Evolutionary conservation across 169 alveolate species (phyloP), one percentile per base, ranked within the genome.

Genomic region (Plasmodium cynomolgi): DNA sequence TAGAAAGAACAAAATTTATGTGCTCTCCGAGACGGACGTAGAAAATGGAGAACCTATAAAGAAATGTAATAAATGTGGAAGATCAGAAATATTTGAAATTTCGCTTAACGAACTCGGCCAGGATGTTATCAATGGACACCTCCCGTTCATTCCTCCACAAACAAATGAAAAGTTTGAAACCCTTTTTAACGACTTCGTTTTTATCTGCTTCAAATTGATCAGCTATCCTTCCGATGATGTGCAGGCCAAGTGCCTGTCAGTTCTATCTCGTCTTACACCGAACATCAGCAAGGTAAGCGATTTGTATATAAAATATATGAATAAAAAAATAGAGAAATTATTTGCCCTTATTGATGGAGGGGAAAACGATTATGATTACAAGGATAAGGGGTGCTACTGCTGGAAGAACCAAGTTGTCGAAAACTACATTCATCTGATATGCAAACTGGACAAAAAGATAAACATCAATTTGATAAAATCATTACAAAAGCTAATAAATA

Each of bases 141-240:
- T 34, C 47, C 82, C 41, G 17, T 58, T 83, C 4, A 26, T 8
- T 8, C 39, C 17, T 39, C 23, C 29, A n/a, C 13, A 47, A 13
- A 33, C 13, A 13, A 39, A 56, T 77, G 93, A 86, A 77, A 74
- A 4, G 54, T 8, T 77, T 17, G 93, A 86, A 86, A 2, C 26
- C 34, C 29, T 86, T 26, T 77, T 86, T 86, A 86, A 77, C 81
- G 86, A 86, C 17, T 54, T 86, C 15, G 83, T 86, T 39, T 86
- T 86, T 58, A 86, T 86, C 29, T 86, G 86, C 47, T 77, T 86
- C 68, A 86, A 86, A 77, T 77, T 86, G 50, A 86, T 86, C 26
- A 86, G 81, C 47, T 86, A 20, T 77, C 93, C 93, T 33, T 77
- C 33, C 6, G 71, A 86, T 77, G 71, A 47, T 71, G 50, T 86